Percentiles rank a stretch among this genome's conserved stretches.
Conservation (phyloP, 139 green algal species). For the Auxenochlorella pyrenoidosa region DNA sequence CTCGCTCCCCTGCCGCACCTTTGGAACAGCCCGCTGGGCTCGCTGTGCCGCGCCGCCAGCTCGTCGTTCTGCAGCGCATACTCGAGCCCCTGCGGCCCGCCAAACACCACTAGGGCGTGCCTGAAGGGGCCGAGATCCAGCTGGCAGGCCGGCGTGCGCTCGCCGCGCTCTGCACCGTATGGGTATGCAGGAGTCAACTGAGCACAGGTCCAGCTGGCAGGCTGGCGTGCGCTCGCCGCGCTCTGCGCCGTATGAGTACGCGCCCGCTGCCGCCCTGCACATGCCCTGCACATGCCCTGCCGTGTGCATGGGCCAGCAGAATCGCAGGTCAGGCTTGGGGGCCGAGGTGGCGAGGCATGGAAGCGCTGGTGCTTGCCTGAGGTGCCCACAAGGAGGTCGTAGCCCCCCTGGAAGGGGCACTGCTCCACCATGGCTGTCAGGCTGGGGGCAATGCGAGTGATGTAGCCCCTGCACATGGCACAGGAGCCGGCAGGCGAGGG, state of each 20-base stretch:
- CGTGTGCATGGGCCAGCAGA: too few species aligned
- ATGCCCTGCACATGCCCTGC: too few species aligned
- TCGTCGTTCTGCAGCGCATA: slow-evolving; percentile 41
- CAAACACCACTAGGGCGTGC: slow-evolving; percentile 86
- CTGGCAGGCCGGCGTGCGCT: slow-evolving; percentile 39
- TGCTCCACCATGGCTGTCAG: slow-evolving; percentile 69
- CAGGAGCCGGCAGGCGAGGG: too few species aligned
- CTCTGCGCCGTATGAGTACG: too few species aligned
- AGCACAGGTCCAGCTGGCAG: too few species aligned
- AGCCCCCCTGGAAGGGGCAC: slow-evolving; percentile 63
- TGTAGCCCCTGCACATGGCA: slow-evolving; percentile 71
- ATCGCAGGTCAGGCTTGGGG: too few species aligned
- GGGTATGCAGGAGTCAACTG: too few species aligned
- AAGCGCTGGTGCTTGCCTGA: slow-evolving; percentile 25
- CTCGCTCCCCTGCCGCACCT: slow-evolving; percentile 51
- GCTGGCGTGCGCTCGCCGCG: too few species aligned
- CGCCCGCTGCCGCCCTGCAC: too few species aligned
- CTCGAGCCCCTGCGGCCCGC: slow-evolving; percentile 79
- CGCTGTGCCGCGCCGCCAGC: background rate
- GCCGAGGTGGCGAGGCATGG: background rate
- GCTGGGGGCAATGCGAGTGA: slow-evolving; percentile 71
- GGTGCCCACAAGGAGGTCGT: slow-evolving; percentile 83
- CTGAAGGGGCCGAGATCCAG: slow-evolving; percentile 72
- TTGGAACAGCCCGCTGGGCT: slow-evolving; percentile 18
- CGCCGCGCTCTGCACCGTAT: slow-evolving; percentile 54